These are phyloP conservation scores for Calocybe gangraenosa DNA, from an alignment of 768 basidiomycete genomes.

Conservation along the genomic window DNA sequence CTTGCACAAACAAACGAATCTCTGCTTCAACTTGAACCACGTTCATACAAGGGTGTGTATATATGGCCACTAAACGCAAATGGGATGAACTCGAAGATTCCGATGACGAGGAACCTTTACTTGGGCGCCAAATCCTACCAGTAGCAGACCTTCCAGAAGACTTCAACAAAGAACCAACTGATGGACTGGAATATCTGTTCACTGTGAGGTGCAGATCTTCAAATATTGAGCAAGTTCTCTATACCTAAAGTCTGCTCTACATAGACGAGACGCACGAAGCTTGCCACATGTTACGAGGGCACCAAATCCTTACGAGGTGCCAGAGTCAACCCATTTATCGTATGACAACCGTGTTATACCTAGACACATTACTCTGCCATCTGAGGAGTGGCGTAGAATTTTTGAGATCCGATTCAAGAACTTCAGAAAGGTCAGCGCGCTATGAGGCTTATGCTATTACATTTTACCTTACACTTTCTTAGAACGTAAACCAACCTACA, in stretches of 20 bases:
- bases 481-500: constrained; percentile 70
- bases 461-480: constrained; percentile 9
- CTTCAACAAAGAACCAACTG: constrained; percentile 59
- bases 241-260: no score
- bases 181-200: constrained; percentile 80
- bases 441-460: background rate
- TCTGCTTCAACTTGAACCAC: no score
- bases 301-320: constrained; percentile 60
- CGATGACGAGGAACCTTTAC: constrained; percentile 51
- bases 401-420: constrained; percentile 61
- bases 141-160: constrained; percentile 75
- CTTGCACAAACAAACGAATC: background rate
- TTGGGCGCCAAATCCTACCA: constrained; percentile 71
- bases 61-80: constrained; percentile 51
- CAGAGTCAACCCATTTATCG: constrained; percentile 18
- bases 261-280: no score
- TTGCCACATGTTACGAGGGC: constrained; percentile 65
- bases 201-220: constrained; percentile 57
- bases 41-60: no score
- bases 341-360: constrained; percentile 19
- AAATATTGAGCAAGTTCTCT: constrained; percentile 1
- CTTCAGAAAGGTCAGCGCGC: constrained; percentile 54
- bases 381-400: constrained; percentile 58
- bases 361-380: constrained; percentile 45
- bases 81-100: constrained; percentile 43